Evolutionary conservation across 257 asterid genomes (phyloP).

Genomic region (Hygrophila difformis): DNA sequence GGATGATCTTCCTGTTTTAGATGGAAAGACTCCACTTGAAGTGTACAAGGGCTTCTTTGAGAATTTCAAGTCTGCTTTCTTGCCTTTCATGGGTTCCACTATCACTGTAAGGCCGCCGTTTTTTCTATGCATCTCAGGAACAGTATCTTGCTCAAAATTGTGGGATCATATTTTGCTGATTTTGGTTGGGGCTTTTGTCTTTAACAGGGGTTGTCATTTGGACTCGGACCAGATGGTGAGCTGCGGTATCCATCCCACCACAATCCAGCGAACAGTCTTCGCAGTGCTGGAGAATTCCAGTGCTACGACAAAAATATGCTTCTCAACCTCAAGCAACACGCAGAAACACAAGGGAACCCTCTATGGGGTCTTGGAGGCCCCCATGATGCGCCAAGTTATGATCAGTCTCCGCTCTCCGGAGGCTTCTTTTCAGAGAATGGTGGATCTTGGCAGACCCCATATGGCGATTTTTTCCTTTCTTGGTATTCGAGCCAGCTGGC

Average conservation of each 20-base stretch:
- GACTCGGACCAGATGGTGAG: conserved; percentile 90
- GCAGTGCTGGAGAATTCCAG: conserved; percentile 82
- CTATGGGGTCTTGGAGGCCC: conserved; percentile 90
- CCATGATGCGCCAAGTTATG: conserved; percentile 48
- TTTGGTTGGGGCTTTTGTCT: too few species aligned
- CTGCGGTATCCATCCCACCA: conserved; percentile 76
- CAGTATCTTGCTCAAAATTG: too few species aligned
- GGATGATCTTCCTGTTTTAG: conserved; percentile 65
- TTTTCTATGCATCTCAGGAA: background rate
- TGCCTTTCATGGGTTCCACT: conserved; percentile 57
- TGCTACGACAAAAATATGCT: conserved; percentile 73
- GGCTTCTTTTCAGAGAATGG: conserved; percentile 61
- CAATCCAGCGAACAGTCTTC: conserved; percentile 15
- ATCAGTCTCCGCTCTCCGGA: conserved; percentile 33
- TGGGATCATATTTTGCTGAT: conserved; percentile 8
- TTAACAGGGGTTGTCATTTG: conserved; percentile 60
- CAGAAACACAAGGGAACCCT: conserved; percentile 47
- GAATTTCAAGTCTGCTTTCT: conserved; percentile 54
- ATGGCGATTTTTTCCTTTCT: conserved; percentile 74
- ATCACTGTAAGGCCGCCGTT: conserved; percentile 42
- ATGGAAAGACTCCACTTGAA: conserved; percentile 74
- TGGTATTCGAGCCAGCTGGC: conserved; percentile 65
- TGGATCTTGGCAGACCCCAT: conserved; percentile 77
- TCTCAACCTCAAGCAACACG: conserved; percentile 43
- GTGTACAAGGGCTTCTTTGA: conserved; percentile 54